phyloP scores from a whole-genome alignment of 73 alveolate genomes.

The Uronychia setigera region DNA sequence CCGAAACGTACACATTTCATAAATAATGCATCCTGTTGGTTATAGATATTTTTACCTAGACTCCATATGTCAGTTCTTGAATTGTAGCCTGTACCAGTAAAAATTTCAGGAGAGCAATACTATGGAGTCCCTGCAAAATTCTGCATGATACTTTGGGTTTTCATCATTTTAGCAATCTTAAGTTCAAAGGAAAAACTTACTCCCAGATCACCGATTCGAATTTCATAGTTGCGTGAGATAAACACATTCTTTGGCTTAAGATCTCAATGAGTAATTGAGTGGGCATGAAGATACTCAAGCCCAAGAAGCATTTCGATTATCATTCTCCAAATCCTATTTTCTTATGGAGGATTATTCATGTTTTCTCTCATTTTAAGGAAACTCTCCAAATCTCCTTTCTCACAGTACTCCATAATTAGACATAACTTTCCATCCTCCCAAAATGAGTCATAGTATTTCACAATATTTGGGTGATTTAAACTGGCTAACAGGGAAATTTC shows the following conservation, averaged over 20 bases:
- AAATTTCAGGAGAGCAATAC: slow-evolving; percentile 25
- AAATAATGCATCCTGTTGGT: not conserved
- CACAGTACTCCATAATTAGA: slow-evolving; percentile 97
- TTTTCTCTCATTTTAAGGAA: slow-evolving; percentile 67
- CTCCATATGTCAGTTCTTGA: slow-evolving; percentile 10
- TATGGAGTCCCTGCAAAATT: slow-evolving; percentile 14
- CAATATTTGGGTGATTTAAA: slow-evolving; percentile 74
- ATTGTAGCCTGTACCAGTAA: not conserved
- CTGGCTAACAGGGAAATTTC: slow-evolving; percentile 64
- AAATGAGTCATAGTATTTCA: slow-evolving; percentile 88
- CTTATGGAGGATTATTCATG: slow-evolving; percentile 65
- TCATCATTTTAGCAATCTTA: not conserved
- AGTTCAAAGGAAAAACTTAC: slow-evolving; percentile 12
- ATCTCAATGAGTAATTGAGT: slow-evolving; percentile 92
- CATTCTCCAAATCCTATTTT: slow-evolving; percentile 78
- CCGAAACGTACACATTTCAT: not conserved
- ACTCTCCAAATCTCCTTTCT: slow-evolving; percentile 88
- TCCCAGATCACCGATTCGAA: slow-evolving; percentile 82
- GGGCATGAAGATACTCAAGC: slow-evolving; percentile 35
- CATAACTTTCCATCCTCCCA: slow-evolving; percentile 72
- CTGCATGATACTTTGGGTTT: not conserved
- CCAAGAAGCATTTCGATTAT: slow-evolving; percentile 24
- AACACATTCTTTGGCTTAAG: slow-evolving; percentile 68
- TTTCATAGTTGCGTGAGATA: slow-evolving; percentile 30
- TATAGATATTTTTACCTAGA: slow-evolving; percentile 6